phyloP scores from a whole-genome alignment of 2,329 filamentous ascomycete genomes.

The Cladosporium halotolerans region DNA sequence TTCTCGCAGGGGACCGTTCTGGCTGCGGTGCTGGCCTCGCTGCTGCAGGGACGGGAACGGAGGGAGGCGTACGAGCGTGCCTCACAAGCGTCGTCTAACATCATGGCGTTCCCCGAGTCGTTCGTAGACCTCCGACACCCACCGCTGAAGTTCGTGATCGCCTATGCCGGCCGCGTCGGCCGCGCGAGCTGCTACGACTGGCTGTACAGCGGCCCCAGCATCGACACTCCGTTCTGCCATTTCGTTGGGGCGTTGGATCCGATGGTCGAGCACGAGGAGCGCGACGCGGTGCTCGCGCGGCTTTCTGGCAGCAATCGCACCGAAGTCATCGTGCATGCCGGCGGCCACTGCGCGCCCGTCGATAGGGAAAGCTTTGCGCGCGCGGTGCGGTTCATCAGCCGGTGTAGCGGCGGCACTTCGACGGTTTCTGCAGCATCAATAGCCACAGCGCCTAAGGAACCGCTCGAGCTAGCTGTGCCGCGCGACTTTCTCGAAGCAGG shows the following conservation, averaged over 20 bases:
- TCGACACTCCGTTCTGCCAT: constrained; percentile 73
- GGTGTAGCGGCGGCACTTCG: not conserved
- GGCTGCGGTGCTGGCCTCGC: constrained; percentile 64
- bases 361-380: not conserved
- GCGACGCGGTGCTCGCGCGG: constrained; percentile 41
- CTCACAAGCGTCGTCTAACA: constrained; percentile 27
- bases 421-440: too few species aligned
- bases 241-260: constrained; percentile 78
- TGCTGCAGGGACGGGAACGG: constrained; percentile 54
- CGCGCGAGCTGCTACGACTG: constrained; percentile 52
- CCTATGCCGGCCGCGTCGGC: constrained; percentile 69
- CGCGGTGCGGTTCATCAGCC: not conserved
- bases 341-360: constrained; percentile 58
- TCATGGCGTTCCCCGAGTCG: constrained; percentile 47
- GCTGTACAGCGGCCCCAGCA: constrained; percentile 68
- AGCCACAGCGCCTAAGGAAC: too few species aligned
- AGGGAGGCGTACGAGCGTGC: constrained; percentile 43
- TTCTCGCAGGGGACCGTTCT: constrained; percentile 76
- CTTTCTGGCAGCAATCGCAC: constrained; percentile 59
- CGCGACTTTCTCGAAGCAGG: too few species aligned
- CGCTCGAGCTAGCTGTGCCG: too few species aligned
- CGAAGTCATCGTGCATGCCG: constrained; percentile 68
- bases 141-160: constrained; percentile 63
- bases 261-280: constrained; percentile 67
- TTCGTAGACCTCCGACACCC: constrained; percentile 45